Conservation (phyloP, 352 stramenopile genomes). For the Globisporangium canariense region DNA sequence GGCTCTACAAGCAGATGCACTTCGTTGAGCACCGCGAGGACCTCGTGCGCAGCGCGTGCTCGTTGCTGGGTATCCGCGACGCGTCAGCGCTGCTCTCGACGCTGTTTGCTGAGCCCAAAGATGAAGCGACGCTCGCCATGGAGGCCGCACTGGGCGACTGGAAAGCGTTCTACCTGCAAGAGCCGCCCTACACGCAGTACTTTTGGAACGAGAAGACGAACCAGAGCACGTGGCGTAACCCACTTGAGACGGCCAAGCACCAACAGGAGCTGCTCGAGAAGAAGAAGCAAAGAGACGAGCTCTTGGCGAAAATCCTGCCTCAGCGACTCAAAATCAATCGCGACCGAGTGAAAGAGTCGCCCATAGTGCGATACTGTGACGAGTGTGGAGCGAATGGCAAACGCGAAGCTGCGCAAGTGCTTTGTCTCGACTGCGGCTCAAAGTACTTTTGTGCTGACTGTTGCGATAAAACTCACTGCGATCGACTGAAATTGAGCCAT, state of each 20-base stretch:
- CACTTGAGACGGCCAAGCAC: conserved; percentile 39
- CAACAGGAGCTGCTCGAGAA: conserved; percentile 33
- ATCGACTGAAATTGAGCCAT: conserved; percentile 24
- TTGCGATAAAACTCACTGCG: conserved; percentile 41
- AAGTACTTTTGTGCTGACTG: conserved; percentile 47
- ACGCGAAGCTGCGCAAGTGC: conserved; percentile 22
- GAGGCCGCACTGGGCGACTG: conserved; percentile 41
- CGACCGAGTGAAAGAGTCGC: conserved; percentile 10
- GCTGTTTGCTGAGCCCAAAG: conserved; percentile 35
- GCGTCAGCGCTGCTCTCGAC: conserved; percentile 29
- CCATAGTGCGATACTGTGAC: conserved; percentile 18
- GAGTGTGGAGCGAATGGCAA: neutral
- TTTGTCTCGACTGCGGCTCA: conserved; percentile 34
- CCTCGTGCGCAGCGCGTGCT: conserved; percentile 43
- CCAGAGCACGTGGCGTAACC: conserved; percentile 55
- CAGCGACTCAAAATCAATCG: conserved; percentile 46
- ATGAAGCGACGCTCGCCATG: conserved; percentile 20
- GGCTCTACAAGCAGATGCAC: conserved; percentile 45
- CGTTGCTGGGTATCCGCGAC: conserved; percentile 30
- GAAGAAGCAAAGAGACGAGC: conserved; percentile 24
- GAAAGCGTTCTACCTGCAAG: conserved; percentile 49
- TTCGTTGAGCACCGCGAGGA: conserved; percentile 51
- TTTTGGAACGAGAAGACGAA: conserved; percentile 62
- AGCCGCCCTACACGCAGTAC: conserved; percentile 59
- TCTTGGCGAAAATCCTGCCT: conserved; percentile 37